These are phyloP conservation scores for Clarkia xantiana DNA, from an alignment of 345 rosid species.

Conservation along the genomic window DNA sequence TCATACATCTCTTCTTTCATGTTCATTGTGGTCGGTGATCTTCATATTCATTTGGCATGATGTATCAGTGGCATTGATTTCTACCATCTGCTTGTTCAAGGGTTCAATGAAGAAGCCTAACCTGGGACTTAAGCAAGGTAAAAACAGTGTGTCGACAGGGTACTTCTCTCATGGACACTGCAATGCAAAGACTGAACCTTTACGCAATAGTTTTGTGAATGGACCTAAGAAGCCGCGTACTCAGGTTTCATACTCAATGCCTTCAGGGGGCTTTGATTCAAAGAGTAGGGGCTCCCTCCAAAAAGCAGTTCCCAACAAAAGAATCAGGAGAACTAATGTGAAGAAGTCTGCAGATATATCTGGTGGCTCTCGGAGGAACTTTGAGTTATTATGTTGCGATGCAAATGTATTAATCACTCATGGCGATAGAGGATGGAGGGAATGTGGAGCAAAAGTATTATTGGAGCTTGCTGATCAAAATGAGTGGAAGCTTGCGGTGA, in stretches of 20 bases:
- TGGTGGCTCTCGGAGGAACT: conserved; percentile 38
- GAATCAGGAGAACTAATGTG: conserved; percentile 68
- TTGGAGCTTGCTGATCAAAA: conserved; percentile 64
- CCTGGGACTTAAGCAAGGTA: conserved; percentile 19
- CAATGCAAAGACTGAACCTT: conserved; percentile 45
- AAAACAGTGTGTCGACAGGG: conserved; percentile 36
- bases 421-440: conserved; percentile 92
- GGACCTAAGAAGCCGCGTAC: conserved; percentile 89
- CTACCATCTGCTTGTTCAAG: conserved; percentile 28
- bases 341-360: conserved; percentile 25
- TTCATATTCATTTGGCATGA: neutral
- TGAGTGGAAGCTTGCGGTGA: conserved; percentile 92
- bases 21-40: neutral
- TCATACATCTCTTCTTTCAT: too few species aligned
- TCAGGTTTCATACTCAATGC: conserved; percentile 72
- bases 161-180: conserved; percentile 56
- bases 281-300: conserved; percentile 37
- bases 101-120: conserved; percentile 26
- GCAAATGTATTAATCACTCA: conserved; percentile 57
- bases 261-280: conserved; percentile 56
- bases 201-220: conserved; percentile 46
- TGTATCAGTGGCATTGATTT: neutral
- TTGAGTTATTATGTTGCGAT: conserved; percentile 55
- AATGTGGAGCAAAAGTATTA: conserved; percentile 55
- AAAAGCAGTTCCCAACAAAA: conserved; percentile 49